Evolutionary conservation across 371 early-diverging fungal species (phyloP).

Genomic region (Mortierella sp.): DNA sequence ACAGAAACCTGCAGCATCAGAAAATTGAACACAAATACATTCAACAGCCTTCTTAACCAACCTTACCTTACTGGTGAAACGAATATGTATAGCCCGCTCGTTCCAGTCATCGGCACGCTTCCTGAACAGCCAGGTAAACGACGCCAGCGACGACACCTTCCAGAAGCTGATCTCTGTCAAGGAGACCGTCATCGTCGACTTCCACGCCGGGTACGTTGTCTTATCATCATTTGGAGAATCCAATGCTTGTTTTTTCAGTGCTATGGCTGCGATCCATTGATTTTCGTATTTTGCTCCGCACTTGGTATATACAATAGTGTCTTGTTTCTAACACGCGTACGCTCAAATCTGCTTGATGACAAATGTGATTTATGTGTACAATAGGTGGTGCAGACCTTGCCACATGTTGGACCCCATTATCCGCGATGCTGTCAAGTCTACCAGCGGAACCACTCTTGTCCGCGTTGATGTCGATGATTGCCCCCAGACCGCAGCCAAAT

Average conservation of each 20-base stretch:
- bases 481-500: slow-evolving; percentile 25
- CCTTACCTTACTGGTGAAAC: too few relatives aligned
- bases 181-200: slow-evolving; percentile 52
- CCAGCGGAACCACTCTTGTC: slow-evolving; percentile 37
- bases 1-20: background rate
- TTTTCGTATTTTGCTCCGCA: background rate
- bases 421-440: slow-evolving; percentile 30
- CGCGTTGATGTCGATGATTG: slow-evolving; percentile 53
- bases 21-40: too few relatives aligned
- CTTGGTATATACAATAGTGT: too few relatives aligned
- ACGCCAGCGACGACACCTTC: slow-evolving; percentile 46
- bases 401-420: slow-evolving; percentile 47
- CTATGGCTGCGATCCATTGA: background rate
- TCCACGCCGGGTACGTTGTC: slow-evolving; percentile 44
- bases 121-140: slow-evolving; percentile 42
- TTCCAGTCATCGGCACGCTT: slow-evolving; percentile 36
- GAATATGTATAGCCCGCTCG: slow-evolving; percentile 22
- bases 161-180: slow-evolving; percentile 19
- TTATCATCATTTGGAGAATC: background rate
- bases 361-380: background rate
- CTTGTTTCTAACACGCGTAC: background rate
- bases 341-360: background rate
- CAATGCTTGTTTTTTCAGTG: background rate
- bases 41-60: too few relatives aligned
- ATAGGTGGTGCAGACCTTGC: slow-evolving; percentile 55